A percentile compares a stretch with the other conserved stretches of the same genome.
These are phyloP conservation scores for Nothophaeocryptopus gaeumannii DNA, from an alignment of 2,329 filamentous ascomycete species.

Conservation along the genomic window DNA sequence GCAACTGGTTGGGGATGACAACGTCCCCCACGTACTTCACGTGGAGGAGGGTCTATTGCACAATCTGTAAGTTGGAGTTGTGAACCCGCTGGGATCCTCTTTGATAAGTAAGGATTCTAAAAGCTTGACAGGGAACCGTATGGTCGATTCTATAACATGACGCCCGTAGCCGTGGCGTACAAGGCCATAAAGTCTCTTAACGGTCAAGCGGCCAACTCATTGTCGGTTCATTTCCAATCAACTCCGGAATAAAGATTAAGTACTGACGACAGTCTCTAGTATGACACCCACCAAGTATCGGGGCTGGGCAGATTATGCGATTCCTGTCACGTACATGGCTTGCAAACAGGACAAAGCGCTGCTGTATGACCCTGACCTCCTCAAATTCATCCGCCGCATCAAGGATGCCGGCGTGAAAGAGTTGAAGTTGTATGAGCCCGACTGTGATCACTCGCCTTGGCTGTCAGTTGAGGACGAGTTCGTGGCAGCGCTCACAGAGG, in stretches of 20 bases:
- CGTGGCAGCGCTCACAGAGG: background rate
- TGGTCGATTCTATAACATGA: constrained; percentile 11
- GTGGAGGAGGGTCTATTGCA: too few species aligned
- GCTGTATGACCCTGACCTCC: constrained; percentile 1
- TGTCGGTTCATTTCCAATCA: too few species aligned
- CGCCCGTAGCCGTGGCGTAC: background rate
- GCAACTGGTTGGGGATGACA: background rate
- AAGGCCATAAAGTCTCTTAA: constrained; percentile 4
- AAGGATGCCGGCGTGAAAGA: constrained; percentile 7
- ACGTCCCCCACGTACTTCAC: background rate
- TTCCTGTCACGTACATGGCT: constrained; percentile 17
- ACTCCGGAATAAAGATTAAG: too few species aligned
- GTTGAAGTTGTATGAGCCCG: constrained; percentile 1
- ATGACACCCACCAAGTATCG: constrained; percentile 3
- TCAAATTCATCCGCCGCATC: constrained; percentile 10
- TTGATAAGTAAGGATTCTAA: too few species aligned
- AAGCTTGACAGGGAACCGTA: constrained; percentile 1
- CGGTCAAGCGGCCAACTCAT: background rate
- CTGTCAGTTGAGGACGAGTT: constrained; percentile 4
- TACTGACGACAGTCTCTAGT: too few species aligned
- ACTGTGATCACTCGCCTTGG: constrained; percentile 13
- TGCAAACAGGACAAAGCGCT: constrained; percentile 13
- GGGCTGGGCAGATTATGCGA: constrained; percentile 15
- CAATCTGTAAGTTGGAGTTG: too few species aligned
- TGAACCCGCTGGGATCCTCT: too few species aligned